A percentile compares a stretch with the other conserved stretches of the same genome.
Evolutionary conservation across 192 early-diverging fungal species (phyloP).

Genomic region (Coemansia sp.): DNA sequence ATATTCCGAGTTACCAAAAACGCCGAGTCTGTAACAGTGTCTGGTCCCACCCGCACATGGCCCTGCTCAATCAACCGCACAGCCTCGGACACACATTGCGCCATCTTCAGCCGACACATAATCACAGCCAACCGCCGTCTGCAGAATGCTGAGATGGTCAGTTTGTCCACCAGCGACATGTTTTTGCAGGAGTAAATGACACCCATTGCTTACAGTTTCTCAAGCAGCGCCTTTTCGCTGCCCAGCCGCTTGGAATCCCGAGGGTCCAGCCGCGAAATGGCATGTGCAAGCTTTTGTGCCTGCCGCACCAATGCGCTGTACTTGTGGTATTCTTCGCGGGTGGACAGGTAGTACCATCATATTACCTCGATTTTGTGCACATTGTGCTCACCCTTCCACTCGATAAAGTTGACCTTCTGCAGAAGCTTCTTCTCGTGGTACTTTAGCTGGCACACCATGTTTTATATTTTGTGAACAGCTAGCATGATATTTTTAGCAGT

Average conservation of each 20-base stretch:
- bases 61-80: conserved; percentile 91
- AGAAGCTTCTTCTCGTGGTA: conserved; percentile 95
- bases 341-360: conserved; percentile 81
- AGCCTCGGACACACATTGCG: conserved; percentile 87
- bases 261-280: conserved; percentile 79
- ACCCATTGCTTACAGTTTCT: conserved; percentile 85
- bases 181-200: conserved; percentile 73
- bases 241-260: conserved; percentile 74
- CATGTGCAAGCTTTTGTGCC: conserved; percentile 78
- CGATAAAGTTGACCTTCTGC: conserved; percentile 90
- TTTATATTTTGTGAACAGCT: too few species aligned
- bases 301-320: conserved; percentile 82
- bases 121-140: conserved; percentile 82
- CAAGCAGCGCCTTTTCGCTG: conserved; percentile 74
- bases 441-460: conserved; percentile 72
- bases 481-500: too few species aligned
- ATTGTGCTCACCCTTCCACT: conserved; percentile 84
- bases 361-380: conserved; percentile 83
- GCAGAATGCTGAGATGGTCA: conserved; percentile 86
- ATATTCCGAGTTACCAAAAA: conserved; percentile 81
- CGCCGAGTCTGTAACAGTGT: conserved; percentile 86
- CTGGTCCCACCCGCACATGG: conserved; percentile 89
- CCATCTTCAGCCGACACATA: conserved; percentile 94
- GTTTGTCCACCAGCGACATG: conserved; percentile 73
- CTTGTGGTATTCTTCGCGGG: conserved; percentile 74